These are phyloP conservation scores for Debaryomyces fabryi DNA, from an alignment of 1,139 yeast genomes.

Conservation along the genomic window DNA sequence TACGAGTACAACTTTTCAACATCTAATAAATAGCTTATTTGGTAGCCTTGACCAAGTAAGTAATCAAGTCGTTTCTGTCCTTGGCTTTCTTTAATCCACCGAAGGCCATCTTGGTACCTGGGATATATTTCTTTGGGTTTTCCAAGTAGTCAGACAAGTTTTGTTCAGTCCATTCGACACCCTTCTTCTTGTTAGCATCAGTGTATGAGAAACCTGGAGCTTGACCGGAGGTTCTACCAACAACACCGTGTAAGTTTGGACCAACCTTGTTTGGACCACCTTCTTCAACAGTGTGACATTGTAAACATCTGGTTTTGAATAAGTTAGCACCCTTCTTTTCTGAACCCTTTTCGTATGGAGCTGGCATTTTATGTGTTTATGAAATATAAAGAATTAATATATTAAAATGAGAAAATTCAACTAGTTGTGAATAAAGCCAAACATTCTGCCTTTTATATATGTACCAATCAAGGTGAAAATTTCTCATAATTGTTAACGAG, in stretches of 20 bases:
- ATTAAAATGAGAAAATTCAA: not conserved
- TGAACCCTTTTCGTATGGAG: slow-evolving; percentile 71
- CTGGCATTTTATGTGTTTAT: slow-evolving; percentile 61
- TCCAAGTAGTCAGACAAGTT: slow-evolving; percentile 93
- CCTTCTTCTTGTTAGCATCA: slow-evolving; percentile 97
- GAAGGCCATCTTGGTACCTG: slow-evolving; percentile 99
- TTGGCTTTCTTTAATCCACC: slow-evolving; percentile 99
- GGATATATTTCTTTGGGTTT: slow-evolving; percentile 99
- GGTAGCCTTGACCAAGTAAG: slow-evolving; percentile 84
- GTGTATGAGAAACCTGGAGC: slow-evolving; percentile 95
- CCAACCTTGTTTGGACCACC: slow-evolving; percentile 99
- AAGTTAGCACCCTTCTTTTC: slow-evolving; percentile 98
- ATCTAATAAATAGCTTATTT: slow-evolving; percentile 41
- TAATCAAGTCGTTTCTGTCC: slow-evolving; percentile 96
- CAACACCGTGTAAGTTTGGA: slow-evolving; percentile 94
- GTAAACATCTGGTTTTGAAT: slow-evolving; percentile 98
- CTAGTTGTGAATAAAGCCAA: not conserved
- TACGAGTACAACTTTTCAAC: slow-evolving; percentile 4
- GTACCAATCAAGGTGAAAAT: slow-evolving; percentile 4
- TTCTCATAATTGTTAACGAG: slow-evolving; percentile 14
- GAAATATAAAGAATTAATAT: not conserved
- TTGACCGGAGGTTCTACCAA: slow-evolving; percentile 90
- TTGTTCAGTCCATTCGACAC: slow-evolving; percentile 84
- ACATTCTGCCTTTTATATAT: slow-evolving; percentile 6
- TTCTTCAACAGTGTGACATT: slow-evolving; percentile 95